These are phyloP conservation scores for Apophysomyces elegans DNA, from an alignment of 371 early-diverging fungal species.

Conservation along the genomic window DNA sequence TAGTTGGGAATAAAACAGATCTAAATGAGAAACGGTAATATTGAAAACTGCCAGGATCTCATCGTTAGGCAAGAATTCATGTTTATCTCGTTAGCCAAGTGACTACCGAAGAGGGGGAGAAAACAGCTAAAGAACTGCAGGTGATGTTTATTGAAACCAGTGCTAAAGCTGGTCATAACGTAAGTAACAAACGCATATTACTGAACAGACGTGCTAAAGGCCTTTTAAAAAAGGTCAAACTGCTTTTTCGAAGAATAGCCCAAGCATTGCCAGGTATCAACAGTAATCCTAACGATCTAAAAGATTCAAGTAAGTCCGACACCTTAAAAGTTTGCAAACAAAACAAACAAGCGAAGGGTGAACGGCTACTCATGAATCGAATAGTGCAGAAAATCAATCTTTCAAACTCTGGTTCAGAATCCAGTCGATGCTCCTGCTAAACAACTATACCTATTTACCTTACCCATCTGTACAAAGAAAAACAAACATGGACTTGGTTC, in stretches of 20 bases:
- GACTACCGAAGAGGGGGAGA: constrained; percentile 94
- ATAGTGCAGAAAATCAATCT: constrained; percentile 35
- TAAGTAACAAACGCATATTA: constrained; percentile 9
- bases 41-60: neutral
- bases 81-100: constrained; percentile 67
- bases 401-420: constrained; percentile 17
- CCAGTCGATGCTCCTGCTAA: constrained; percentile 29
- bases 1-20: constrained; percentile 99
- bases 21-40: constrained; percentile 85
- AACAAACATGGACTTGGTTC: neutral
- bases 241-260: constrained; percentile 94
- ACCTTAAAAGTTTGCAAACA: neutral
- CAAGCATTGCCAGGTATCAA: constrained; percentile 94
- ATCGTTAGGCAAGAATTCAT: neutral
- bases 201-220: too few species aligned
- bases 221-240: constrained; percentile 63
- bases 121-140: constrained; percentile 90
- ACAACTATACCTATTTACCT: neutral
- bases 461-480: neutral
- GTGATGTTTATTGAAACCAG: constrained; percentile 97
- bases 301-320: constrained; percentile 40
- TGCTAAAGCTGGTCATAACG: constrained; percentile 97
- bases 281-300: constrained; percentile 39
- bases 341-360: neutral
- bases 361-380: neutral